Evolutionary conservation across 177 flowering plant genomes (phyloP), one percentile per base, ranked within the genome.

Genomic region (Vitis hybrid): DNA sequence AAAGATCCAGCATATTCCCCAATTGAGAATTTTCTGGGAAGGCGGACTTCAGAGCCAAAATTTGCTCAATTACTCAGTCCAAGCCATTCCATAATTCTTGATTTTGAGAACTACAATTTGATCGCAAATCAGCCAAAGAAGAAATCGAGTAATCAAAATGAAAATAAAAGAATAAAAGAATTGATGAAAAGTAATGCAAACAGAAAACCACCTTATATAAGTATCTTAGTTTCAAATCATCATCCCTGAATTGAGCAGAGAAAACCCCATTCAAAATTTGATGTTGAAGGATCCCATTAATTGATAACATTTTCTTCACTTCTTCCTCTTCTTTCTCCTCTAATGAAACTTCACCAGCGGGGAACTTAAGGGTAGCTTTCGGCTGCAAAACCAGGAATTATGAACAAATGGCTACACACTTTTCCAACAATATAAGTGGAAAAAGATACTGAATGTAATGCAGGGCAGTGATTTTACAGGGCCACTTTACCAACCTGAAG

Each of bases 271-370:
- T 86, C 75, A 87, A 52, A 49, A 89, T 14, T 69, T 85, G 88
- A 62, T 86, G 79, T 81, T 82, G 90, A 64, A 89, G 70, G 48
- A 87, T 79, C 40, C 96, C 97, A 81, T 75, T 84, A 10, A 91
- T 27, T 12, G 92, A 85, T 73, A 89, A 76, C 30, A 68, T 70
- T 77, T 79, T 87, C 74, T 81, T 87, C 61, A 65, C 82, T 68
- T 93, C 93, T 46, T 91, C 93, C 24, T 84, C 92, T 13, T 91
- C 89, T 74, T 72, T 89, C 80, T 91, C 98, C 75, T 88, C 89
- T 61, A 95, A 62, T 64, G 94, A 84, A 69, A 95, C 81, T 81
- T 95, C 96, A 67, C 98, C 99, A 68, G 69, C 58, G 1, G 99
- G 98, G 72, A 95, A 91, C 77, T 75, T 89, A 35, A 95, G 52